These are phyloP conservation scores for Aaosphaeria pasadenensis DNA, from an alignment of 2,329 filamentous ascomycete species.

Conservation along the genomic window DNA sequence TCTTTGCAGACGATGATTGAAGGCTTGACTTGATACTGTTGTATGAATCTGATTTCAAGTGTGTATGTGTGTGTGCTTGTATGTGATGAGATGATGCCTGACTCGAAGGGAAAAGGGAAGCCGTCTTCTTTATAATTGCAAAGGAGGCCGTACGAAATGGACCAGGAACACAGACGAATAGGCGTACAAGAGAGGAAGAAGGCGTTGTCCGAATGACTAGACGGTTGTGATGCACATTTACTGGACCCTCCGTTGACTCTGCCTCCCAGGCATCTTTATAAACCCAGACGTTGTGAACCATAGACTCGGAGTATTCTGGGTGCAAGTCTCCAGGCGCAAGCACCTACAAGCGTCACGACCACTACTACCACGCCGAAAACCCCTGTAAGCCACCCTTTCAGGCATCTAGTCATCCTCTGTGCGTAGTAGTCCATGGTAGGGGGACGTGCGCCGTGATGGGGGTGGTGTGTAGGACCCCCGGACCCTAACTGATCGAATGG, in stretches of 20 bases:
- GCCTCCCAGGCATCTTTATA: slow-evolving; percentile 32
- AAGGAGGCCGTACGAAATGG: not conserved
- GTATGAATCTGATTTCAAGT: not conserved
- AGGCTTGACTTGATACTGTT: not conserved
- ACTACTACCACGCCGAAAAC: slow-evolving; percentile 8
- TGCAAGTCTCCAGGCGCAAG: too few species aligned
- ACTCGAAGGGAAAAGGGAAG: slow-evolving; percentile 4
- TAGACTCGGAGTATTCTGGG: slow-evolving; percentile 1
- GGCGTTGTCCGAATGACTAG: not conserved
- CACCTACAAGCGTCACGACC: too few species aligned
- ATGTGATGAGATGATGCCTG: slow-evolving; percentile 5
- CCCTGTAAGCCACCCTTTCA: slow-evolving; percentile 18
- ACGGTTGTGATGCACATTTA: too few species aligned
- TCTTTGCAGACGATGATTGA: not conserved
- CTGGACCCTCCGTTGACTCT: not conserved
- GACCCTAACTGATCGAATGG: too few species aligned
- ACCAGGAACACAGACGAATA: not conserved
- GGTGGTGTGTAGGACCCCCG: too few species aligned
- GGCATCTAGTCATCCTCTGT: slow-evolving; percentile 26
- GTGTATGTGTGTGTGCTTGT: slow-evolving; percentile 1
- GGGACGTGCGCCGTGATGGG: not conserved
- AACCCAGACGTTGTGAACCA: slow-evolving; percentile 1
- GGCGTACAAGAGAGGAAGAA: not conserved
- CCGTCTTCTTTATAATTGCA: not conserved
- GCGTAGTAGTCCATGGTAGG: not conserved